A percentile compares a stretch with the other conserved stretches of the same genome.
Evolutionary conservation across 441 rosid genomes (phyloP).

Genomic region (Croton setiger): DNA sequence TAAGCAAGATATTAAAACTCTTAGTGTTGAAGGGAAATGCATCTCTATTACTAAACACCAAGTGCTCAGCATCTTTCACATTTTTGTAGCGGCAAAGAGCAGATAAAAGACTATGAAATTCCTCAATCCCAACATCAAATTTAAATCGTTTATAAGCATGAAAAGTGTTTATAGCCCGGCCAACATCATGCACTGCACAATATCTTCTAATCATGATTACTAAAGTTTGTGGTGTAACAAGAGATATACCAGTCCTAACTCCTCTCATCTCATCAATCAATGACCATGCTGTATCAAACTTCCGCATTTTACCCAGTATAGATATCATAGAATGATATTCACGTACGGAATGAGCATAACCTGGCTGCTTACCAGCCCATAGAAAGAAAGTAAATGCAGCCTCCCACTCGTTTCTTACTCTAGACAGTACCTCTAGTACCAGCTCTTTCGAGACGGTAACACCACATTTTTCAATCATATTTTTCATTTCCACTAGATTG

Average conservation of each 20-base stretch:
- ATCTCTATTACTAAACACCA: slow-evolving; percentile 67
- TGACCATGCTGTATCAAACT: slow-evolving; percentile 88
- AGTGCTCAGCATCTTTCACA: slow-evolving; percentile 91
- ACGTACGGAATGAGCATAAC: slow-evolving; percentile 50
- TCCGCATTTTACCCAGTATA: slow-evolving; percentile 82
- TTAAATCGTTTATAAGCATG: slow-evolving; percentile 63
- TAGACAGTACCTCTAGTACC: slow-evolving; percentile 69
- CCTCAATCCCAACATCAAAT: slow-evolving; percentile 62
- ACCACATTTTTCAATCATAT: slow-evolving; percentile 55
- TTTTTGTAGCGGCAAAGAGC: slow-evolving; percentile 93
- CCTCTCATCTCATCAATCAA: slow-evolving; percentile 92
- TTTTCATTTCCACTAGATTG: slow-evolving; percentile 39
- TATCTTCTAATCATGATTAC: slow-evolving; percentile 88
- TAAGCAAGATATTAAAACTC: slow-evolving; percentile 81
- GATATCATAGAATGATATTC: slow-evolving; percentile 80
- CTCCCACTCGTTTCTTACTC: slow-evolving; percentile 78
- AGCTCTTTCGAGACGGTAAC: slow-evolving; percentile 50
- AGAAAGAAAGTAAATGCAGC: slow-evolving; percentile 79
- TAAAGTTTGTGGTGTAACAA: slow-evolving; percentile 74
- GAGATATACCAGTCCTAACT: slow-evolving; percentile 39
- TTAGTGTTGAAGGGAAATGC: slow-evolving; percentile 66
- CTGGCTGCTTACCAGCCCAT: slow-evolving; percentile 74
- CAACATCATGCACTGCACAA: slow-evolving; percentile 87
- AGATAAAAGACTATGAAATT: slow-evolving; percentile 83
- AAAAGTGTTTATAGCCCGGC: slow-evolving; percentile 77